These are phyloP conservation scores for Carex parvula DNA, from an alignment of 176 grass and related monocot genomes.

Conservation along the genomic window DNA sequence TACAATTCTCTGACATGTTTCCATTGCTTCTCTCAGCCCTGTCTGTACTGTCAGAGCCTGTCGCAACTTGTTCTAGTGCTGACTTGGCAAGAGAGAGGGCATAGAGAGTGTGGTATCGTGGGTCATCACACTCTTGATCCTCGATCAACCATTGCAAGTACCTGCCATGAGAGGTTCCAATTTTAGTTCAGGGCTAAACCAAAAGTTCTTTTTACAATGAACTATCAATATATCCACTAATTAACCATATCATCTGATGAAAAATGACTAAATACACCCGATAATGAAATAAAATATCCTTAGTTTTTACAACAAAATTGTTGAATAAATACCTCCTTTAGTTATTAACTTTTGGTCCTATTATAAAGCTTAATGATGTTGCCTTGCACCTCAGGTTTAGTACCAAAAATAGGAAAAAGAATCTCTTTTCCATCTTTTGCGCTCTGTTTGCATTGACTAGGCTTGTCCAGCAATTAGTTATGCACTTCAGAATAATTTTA, in stretches of 20 bases:
- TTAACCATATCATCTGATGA: background rate
- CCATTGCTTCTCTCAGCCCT: slow-evolving; percentile 15
- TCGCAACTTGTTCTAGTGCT: slow-evolving; percentile 46
- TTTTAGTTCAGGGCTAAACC: slow-evolving; percentile 2
- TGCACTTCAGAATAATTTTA: background rate
- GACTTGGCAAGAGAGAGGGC: slow-evolving; percentile 75
- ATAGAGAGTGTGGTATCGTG: slow-evolving; percentile 85
- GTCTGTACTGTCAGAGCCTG: background rate
- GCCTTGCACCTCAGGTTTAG: slow-evolving; percentile 9
- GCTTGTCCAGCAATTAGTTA: background rate
- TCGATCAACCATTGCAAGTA: slow-evolving; percentile 98
- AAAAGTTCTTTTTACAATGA: background rate
- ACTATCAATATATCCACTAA: background rate
- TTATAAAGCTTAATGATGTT: background rate
- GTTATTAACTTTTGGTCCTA: background rate
- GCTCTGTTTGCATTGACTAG: background rate
- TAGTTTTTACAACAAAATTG: background rate
- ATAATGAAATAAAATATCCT: background rate
- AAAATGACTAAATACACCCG: background rate
- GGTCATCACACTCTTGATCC: slow-evolving; percentile 74
- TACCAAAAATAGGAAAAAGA: background rate
- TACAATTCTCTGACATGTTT: slow-evolving; percentile 23
- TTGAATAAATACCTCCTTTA: background rate
- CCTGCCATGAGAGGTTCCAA: slow-evolving; percentile 32
- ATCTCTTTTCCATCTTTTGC: background rate